Base-by-base conservation (phyloP, 2,329 filamentous ascomycete species). In the Claviceps sp. region DNA sequence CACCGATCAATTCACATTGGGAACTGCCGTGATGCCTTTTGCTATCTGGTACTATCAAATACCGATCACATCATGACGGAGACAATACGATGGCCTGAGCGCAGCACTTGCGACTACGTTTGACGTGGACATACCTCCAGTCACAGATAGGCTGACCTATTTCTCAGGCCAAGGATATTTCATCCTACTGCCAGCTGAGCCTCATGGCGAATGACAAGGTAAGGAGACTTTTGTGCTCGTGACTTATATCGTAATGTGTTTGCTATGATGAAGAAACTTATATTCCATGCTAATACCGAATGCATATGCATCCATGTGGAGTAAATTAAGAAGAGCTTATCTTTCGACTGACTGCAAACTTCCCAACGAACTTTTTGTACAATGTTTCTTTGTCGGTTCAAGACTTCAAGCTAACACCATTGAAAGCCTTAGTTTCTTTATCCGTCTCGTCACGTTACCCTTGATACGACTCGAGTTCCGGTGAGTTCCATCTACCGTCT, bases 201-300 rank as follows among this genome's bases (percentile, higher is more conserved):
- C 41, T 30, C 3, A 5, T 38, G n/a, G 41, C 3, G 8, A 22
- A 10, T 37, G 48, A 50, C 14, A 52, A 52, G 64, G 65, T 67
- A 61, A 62, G 58, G 46, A 56, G 11, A 46, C 5, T 19, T 22
- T 34, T 13, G 17, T 24, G 41, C 26, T 50, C 22, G 30, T 52
- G 51, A 24, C 4, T 13, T 17, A 2, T 50, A 38, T 34, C 13
- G 13, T 50, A 4, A 44, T 13, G 16, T 59, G 55, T 56, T 57
- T 65, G 56, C 58, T 70, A 70, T 86, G 84, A 87, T 87, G 82
- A 78, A 64, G 73, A 72, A 77, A 70, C 70, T 72, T 74, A 75
- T 72, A 81, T 82, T 85, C 81, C 80, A 85, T 87, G 83, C 83
- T 87, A 86, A 86, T 80, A 71, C 84, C 75, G 82, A 87, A 81